A percentile compares a stretch with the other conserved stretches of the same genome.
phyloP scores from a whole-genome alignment of 2,329 filamentous ascomycete genomes.

The Triangularia setosa region DNA sequence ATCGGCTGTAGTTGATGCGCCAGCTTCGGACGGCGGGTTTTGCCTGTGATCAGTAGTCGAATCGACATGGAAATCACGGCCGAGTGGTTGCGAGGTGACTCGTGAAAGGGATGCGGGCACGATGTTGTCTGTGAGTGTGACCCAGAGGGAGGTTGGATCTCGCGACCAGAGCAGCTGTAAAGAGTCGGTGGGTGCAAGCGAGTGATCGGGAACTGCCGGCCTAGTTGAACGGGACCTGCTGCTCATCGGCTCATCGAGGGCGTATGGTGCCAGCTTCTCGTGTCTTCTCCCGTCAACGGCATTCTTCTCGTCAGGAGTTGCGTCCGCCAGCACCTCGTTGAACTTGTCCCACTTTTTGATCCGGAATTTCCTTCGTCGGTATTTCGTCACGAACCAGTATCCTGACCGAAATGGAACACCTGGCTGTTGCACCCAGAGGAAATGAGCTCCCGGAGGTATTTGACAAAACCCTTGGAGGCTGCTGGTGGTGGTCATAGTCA shows the following conservation, averaged over 20 bases:
- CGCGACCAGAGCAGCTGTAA: constrained; percentile 9
- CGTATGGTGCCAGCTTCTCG: constrained; percentile 36
- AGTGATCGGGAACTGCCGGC: not conserved
- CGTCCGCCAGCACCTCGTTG: constrained; percentile 46
- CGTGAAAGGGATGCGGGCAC: constrained; percentile 42
- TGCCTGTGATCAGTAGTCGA: constrained; percentile 34
- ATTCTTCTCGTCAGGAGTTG: not conserved
- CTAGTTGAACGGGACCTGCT: constrained; percentile 1
- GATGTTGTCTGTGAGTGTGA: constrained; percentile 48
- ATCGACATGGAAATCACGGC: constrained; percentile 48
- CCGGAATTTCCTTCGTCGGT: constrained; percentile 33
- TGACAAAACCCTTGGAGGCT: constrained; percentile 51
- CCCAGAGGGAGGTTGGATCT: constrained; percentile 43
- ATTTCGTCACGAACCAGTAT: constrained; percentile 51
- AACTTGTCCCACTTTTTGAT: constrained; percentile 54
- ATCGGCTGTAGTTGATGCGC: constrained; percentile 24
- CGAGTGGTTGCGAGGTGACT: constrained; percentile 40
- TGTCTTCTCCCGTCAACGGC: not conserved
- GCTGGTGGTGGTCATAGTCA: constrained; percentile 40
- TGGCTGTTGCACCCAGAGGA: constrained; percentile 55
- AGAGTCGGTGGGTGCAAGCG: not conserved
- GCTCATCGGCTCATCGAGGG: constrained; percentile 23
- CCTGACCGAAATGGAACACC: constrained; percentile 49
- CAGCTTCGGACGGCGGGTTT: not conserved
- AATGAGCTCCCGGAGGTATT: constrained; percentile 53